phyloP scores from a whole-genome alignment of 1,284 basidiomycete genomes.

The Abortiporus biennis region DNA sequence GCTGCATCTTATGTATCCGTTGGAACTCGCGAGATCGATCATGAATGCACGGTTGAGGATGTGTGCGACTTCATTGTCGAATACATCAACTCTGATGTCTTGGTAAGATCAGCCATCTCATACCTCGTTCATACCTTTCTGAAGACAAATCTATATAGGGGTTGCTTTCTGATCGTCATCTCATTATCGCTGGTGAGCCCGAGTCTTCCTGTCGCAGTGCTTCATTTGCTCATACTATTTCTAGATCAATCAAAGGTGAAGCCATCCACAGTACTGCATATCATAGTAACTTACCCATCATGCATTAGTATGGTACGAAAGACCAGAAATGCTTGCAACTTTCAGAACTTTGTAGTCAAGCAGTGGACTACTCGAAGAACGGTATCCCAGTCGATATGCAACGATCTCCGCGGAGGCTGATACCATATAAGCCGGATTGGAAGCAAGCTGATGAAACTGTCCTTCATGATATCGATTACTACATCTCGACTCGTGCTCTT shows the following conservation, averaged over 20 bases:
- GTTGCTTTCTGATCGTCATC: slow-evolving; percentile 58
- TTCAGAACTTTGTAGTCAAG: slow-evolving; percentile 59
- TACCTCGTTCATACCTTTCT: neutral
- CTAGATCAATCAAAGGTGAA: slow-evolving; percentile 62
- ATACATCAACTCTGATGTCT: slow-evolving; percentile 75
- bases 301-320: slow-evolving; percentile 51
- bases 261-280: neutral
- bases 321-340: slow-evolving; percentile 59
- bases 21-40: slow-evolving; percentile 33
- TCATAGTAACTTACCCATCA: neutral
- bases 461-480: slow-evolving; percentile 59
- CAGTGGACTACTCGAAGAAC: slow-evolving; percentile 73
- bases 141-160: slow-evolving; percentile 35
- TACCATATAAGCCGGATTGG: slow-evolving; percentile 74
- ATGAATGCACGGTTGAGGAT: slow-evolving; percentile 62
- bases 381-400: slow-evolving; percentile 56
- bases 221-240: slow-evolving; percentile 2
- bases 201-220: slow-evolving; percentile 1
- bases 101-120: slow-evolving; percentile 35
- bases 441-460: slow-evolving; percentile 56
- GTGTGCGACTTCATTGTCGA: slow-evolving; percentile 80
- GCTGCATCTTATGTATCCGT: slow-evolving; percentile 50
- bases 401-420: slow-evolving; percentile 41
- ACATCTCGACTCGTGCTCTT: slow-evolving; percentile 59
- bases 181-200: slow-evolving; percentile 63